A percentile compares a stretch with the other conserved stretches of the same genome.
These are phyloP conservation scores for Cladophialophora psammophila DNA, from an alignment of 2,329 filamentous ascomycete genomes.

Conservation along the genomic window DNA sequence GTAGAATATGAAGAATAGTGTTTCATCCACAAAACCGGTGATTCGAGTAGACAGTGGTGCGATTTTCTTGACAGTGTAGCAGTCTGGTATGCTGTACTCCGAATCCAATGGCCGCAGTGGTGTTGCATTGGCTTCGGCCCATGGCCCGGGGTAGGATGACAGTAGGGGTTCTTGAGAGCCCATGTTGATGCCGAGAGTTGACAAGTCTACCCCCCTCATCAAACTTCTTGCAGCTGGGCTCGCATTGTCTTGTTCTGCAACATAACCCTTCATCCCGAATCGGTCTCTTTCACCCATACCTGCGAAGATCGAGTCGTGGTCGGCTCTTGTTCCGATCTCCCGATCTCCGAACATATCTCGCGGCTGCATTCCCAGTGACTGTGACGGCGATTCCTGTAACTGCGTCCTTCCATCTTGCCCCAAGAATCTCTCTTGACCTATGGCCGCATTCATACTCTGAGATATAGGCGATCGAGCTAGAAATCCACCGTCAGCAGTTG, in stretches of 20 bases:
- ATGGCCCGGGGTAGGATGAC: conserved; percentile 69
- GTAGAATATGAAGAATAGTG: conserved; percentile 74
- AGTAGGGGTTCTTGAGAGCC: conserved; percentile 65
- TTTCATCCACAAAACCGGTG: conserved; percentile 67
- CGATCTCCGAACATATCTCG: conserved; percentile 45
- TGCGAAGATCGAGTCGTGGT: conserved; percentile 47
- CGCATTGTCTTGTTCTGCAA: conserved; percentile 61
- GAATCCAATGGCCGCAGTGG: conserved; percentile 63
- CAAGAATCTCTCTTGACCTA: conserved; percentile 48
- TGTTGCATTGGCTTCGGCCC: conserved; percentile 63
- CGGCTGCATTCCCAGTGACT: conserved; percentile 38
- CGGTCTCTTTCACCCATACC: conserved; percentile 55
- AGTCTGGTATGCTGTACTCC: conserved; percentile 68
- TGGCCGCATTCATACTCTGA: conserved; percentile 52
- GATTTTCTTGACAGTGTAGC: conserved; percentile 72
- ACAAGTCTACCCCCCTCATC: conserved; percentile 69
- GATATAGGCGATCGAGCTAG: conserved; percentile 52
- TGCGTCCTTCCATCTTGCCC: conserved; percentile 41
- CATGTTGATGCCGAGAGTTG: conserved; percentile 68
- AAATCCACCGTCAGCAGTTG: conserved; percentile 11
- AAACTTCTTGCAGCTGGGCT: conserved; percentile 62
- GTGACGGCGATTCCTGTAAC: conserved; percentile 46
- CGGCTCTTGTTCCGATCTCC: conserved; percentile 41
- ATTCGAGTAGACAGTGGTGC: conserved; percentile 67
- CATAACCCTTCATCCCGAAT: conserved; percentile 66